Base-by-base conservation (phyloP, 1,139 yeast genomes). In the Arxiozyma telluris region DNA sequence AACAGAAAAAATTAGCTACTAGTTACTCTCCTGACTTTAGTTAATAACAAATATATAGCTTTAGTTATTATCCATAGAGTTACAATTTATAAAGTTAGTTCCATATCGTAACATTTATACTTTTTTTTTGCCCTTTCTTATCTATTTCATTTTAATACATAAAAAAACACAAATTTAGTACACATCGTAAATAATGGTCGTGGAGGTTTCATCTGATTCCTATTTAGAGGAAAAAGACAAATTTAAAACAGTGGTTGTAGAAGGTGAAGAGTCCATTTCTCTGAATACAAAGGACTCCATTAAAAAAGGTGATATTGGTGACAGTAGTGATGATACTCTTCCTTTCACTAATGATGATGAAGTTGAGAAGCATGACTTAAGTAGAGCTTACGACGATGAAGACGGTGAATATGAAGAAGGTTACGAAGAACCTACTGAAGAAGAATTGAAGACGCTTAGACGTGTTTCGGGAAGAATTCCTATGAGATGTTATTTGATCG, bases 401-500 rank as follows among this genome's bases (percentile, higher is more conserved):
- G 48, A 46, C 27, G 48, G 27, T 21, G 34, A 34, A 11, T 50
- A 53, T n/a, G 61, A 57, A 15, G 61, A 55, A 38, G 61, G 51
- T n/a, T 58, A 54, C 50, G 62, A 60, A 41, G 58, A 53, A 6
- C 69, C 69, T 20, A 66, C 69, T 3, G 65, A 60, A 43, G 69
- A 65, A 44, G 69, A 66, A 50, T 44, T 62, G 58, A 50, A 52
- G 22, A 64, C 66, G 20, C 54, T 66, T 47, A 62, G 59, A 54
- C 68, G 59, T 50, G 67, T 66, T 18, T 47, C 58, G 11, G 69
- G 67, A 25, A 52, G 51, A 18, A 64, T 65, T 45, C 69, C 69
- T 7, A 50, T 64, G 20, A 58, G 68, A 53, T 82, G 87, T 61
- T 87, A 87, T 82, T 75, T 84, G 55, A 87, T 87, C 52, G 90